Base-by-base conservation (phyloP, 306 rosid genomes). In the Dryas alaskensis region DNA sequence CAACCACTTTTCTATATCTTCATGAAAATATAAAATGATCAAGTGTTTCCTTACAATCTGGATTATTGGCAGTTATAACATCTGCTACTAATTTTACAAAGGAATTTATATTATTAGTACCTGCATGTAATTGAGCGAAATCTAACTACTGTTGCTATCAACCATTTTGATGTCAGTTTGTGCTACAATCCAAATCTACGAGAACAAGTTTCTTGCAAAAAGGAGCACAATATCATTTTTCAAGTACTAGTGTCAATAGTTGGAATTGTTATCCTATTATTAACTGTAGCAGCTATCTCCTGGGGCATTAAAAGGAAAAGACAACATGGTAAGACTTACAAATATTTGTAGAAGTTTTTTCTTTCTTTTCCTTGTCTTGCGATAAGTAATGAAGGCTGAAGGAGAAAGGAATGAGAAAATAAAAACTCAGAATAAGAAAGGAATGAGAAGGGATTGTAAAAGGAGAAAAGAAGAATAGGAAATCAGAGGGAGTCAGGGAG, bases 201-300 rank as follows among this genome's bases (percentile, higher is more conserved):
- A 73, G 55, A 55, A 37, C 12, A 78, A 5, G 78, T 61, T 74
- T 71, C 89, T 61, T 89, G 87, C 82, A 46, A 76, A 47, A 72
- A 78, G 59, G 65, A 59, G 49, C 68, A 52, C 17, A 59, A 47
- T 37, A 73, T 84, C 47, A 50, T 74, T 16, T 73, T 81, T 75
- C 82, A 85, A 42, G 17, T 86, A 17, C 84, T 45, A 60, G 77
- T 81, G 22, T 78, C 90, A 39, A 70, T 86, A 0, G 81, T 74
- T 44, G 91, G 88, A 61, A 65, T 81, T 74, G 75, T 57, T 31
- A 8, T 19, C 37, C 4, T 57, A 61, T 62, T 61, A 4, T 55
- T 22, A 7, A 46, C 3, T 74, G 4, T 17, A 40, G 6, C 40
- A 10, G 45, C 17, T 40, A 31, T 31, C 10, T 50, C 16, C 16